Evolutionary conservation across 805 yeast species (phyloP).

Genomic region (Torulaspora maleeae): DNA sequence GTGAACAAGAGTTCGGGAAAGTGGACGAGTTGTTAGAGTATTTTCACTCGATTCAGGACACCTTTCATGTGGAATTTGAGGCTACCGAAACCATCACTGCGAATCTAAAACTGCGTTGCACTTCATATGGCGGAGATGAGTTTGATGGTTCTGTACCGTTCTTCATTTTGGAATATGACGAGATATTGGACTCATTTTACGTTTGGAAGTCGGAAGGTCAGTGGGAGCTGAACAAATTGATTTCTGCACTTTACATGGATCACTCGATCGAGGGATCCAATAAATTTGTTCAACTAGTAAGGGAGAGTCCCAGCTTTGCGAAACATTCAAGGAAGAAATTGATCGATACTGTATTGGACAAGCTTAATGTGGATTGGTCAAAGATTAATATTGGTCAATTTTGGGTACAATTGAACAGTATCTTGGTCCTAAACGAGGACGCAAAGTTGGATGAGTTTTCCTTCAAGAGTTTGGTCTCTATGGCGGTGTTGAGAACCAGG

Average conservation of each 20-base stretch:
- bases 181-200: slow-evolving; percentile 17
- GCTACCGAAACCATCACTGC: slow-evolving; percentile 29
- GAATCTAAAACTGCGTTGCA: slow-evolving; percentile 27
- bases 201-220: slow-evolving; percentile 30
- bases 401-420: slow-evolving; percentile 17
- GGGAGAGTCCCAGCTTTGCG: slow-evolving; percentile 8
- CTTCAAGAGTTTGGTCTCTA: slow-evolving; percentile 23
- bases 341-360: slow-evolving; percentile 13
- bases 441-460: slow-evolving; percentile 10
- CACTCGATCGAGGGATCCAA: slow-evolving; percentile 6
- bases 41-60: slow-evolving; percentile 27
- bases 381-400: slow-evolving; percentile 17
- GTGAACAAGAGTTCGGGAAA: slow-evolving; percentile 15
- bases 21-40: slow-evolving; percentile 15
- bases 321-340: slow-evolving; percentile 10
- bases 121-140: slow-evolving; percentile 12
- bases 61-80: slow-evolving; percentile 25
- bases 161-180: slow-evolving; percentile 29
- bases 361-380: slow-evolving; percentile 25
- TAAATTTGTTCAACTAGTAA: slow-evolving; percentile 3
- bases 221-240: slow-evolving; percentile 25
- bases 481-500: slow-evolving; percentile 24
- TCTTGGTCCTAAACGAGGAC: slow-evolving; percentile 5
- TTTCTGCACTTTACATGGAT: slow-evolving; percentile 17
- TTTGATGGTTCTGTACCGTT: slow-evolving; percentile 19